Percentiles rank a stretch among this genome's conserved stretches.
Conservation (phyloP, 768 basidiomycete genomes). For the Clavulina sp. region DNA sequence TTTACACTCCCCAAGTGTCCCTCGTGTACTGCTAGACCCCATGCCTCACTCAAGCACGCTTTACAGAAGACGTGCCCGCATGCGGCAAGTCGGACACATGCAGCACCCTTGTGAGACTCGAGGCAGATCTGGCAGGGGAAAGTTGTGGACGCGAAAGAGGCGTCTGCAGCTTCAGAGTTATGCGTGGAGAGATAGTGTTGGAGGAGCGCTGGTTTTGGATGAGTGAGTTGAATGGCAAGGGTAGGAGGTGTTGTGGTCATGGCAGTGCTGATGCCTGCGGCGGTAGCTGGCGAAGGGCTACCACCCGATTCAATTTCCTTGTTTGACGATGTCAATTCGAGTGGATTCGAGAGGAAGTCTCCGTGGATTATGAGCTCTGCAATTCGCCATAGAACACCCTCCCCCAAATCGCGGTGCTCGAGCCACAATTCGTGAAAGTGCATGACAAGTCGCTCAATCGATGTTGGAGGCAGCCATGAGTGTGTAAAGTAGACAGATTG, state of each 20-base stretch:
- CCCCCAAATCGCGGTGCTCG: constrained; percentile 25
- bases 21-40: constrained; percentile 64
- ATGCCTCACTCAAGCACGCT: constrained; percentile 63
- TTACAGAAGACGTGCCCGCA: constrained; percentile 75
- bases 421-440: constrained; percentile 41
- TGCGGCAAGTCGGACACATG: constrained; percentile 41
- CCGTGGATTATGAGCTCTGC: constrained; percentile 53
- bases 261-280: too few species aligned
- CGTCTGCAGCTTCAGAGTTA: constrained; percentile 29
- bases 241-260: too few species aligned
- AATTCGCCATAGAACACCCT: constrained; percentile 46
- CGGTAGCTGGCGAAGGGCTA: too few species aligned
- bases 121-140: constrained; percentile 69
- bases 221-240: constrained; percentile 24
- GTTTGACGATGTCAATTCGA: not conserved
- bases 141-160: constrained; percentile 42
- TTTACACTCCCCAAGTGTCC: constrained; percentile 59
- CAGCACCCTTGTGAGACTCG: constrained; percentile 50
- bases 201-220: constrained; percentile 30
- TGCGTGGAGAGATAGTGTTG: constrained; percentile 26
- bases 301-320: too few species aligned
- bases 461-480: constrained; percentile 39
- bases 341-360: constrained; percentile 26
- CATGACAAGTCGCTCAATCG: constrained; percentile 20
- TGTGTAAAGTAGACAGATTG: constrained; percentile 33